Conservation (phyloP, 163 green algal genomes). For the Trebouxiophyceae sp. region DNA sequence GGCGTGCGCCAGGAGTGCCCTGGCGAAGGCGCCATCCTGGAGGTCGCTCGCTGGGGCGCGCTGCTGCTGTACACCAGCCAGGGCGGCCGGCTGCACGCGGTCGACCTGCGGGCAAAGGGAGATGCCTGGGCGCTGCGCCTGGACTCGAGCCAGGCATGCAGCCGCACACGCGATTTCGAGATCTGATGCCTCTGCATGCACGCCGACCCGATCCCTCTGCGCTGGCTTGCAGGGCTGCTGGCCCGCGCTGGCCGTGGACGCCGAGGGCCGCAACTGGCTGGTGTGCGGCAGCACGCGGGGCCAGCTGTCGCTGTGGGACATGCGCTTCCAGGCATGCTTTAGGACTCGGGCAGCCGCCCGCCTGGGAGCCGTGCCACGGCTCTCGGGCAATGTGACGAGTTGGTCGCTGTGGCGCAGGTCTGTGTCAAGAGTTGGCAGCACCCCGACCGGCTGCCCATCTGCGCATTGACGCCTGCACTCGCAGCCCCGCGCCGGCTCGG, state of each 20-base stretch:
- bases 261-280: slow-evolving; percentile 31
- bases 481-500: slow-evolving; percentile 9
- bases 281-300: slow-evolving; percentile 57
- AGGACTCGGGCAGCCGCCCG: not conserved
- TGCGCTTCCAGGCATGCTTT: slow-evolving; percentile 59
- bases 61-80: slow-evolving; percentile 57
- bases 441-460: slow-evolving; percentile 24
- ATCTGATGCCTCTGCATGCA: too few relatives aligned
- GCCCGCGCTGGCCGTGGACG: slow-evolving; percentile 19
- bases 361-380: not conserved
- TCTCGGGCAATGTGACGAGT: not conserved
- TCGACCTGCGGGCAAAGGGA: slow-evolving; percentile 51
- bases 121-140: slow-evolving; percentile 51
- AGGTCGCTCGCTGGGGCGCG: slow-evolving; percentile 43
- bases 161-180: too few relatives aligned
- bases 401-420: not conserved
- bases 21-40: slow-evolving; percentile 44
- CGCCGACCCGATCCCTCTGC: too few relatives aligned
- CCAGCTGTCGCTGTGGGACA: slow-evolving; percentile 69
- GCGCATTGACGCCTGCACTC: slow-evolving; percentile 38
- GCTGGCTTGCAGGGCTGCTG: slow-evolving; percentile 11
- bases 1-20: slow-evolving; percentile 16
- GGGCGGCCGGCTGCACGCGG: slow-evolving; percentile 55
- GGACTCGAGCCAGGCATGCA: slow-evolving; percentile 24
- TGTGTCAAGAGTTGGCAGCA: slow-evolving; percentile 38